A percentile compares a stretch with the other conserved stretches of the same genome.
phyloP scores from a whole-genome alignment of 2,329 filamentous ascomycete species.

The Septoria petroselini region DNA sequence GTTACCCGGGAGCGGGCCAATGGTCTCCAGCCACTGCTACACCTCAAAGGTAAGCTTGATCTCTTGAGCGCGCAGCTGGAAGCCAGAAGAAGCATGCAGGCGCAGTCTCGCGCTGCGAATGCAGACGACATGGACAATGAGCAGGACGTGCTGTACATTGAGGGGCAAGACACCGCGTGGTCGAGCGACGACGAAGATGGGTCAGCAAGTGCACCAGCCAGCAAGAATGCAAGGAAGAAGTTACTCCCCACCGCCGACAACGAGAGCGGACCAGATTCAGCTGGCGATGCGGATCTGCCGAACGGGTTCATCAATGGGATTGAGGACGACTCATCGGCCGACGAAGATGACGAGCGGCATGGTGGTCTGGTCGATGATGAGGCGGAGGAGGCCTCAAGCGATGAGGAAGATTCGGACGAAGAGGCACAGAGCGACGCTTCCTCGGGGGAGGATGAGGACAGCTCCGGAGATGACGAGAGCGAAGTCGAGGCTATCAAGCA shows the following conservation, averaged over 20 bases:
- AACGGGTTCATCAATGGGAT: slow-evolving; percentile 22
- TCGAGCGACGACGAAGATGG: slow-evolving; percentile 49
- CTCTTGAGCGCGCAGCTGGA: slow-evolving; percentile 89
- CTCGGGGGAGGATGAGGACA: slow-evolving; percentile 43
- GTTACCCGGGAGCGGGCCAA: slow-evolving; percentile 84
- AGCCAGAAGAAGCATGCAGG: slow-evolving; percentile 67
- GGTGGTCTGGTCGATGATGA: slow-evolving; percentile 52
- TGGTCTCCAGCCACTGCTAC: slow-evolving; percentile 75
- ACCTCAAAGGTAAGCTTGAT: slow-evolving; percentile 92
- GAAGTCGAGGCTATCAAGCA: slow-evolving; percentile 24
- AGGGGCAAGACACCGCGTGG: slow-evolving; percentile 67
- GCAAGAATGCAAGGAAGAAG: not conserved
- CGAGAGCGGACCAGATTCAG: slow-evolving; percentile 22
- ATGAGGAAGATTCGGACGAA: slow-evolving; percentile 27
- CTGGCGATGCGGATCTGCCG: slow-evolving; percentile 11
- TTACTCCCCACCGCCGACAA: slow-evolving; percentile 11
- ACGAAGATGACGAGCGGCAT: slow-evolving; percentile 26
- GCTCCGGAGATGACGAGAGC: slow-evolving; percentile 43
- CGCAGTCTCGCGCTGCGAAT: slow-evolving; percentile 45
- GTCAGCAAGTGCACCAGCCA: slow-evolving; percentile 48
- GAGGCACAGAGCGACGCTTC: slow-evolving; percentile 16
- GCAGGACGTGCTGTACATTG: slow-evolving; percentile 78
- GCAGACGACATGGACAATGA: slow-evolving; percentile 63
- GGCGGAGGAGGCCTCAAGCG: slow-evolving; percentile 49
- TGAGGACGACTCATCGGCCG: slow-evolving; percentile 22